Percentiles rank a stretch among this genome's conserved stretches.
phyloP scores from a whole-genome alignment of 148 eudicot species.

The Persicaria maculosa region DNA sequence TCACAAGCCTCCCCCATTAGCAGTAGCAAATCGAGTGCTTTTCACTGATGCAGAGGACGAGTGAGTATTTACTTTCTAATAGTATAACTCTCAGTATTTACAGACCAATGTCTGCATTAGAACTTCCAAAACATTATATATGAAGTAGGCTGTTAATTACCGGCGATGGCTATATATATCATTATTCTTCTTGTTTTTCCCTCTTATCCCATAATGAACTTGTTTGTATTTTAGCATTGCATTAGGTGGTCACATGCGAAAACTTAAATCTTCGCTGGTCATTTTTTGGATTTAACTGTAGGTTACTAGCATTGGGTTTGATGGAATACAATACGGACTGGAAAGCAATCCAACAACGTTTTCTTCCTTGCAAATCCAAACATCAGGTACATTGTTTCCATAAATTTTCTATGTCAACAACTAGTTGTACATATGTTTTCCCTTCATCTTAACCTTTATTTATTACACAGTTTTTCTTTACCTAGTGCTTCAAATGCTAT shows the following conservation, averaged over 20 bases:
- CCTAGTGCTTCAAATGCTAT: neutral
- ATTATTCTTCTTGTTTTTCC: neutral
- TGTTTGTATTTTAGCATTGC: neutral
- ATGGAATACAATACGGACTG: conserved; percentile 91
- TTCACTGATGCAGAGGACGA: conserved; percentile 94
- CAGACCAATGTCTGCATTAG: neutral
- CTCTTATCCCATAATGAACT: neutral
- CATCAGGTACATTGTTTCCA: conserved; percentile 57
- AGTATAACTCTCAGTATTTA: neutral
- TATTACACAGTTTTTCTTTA: neutral
- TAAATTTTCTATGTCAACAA: neutral
- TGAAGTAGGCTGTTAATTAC: neutral
- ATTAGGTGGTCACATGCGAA: neutral
- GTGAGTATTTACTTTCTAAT: conserved; percentile 38
- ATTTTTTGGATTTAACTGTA: conserved; percentile 24
- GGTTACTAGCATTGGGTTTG: conserved; percentile 82
- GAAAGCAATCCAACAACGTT: conserved; percentile 82
- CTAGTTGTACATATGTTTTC: neutral
- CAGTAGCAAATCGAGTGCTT: conserved; percentile 73
- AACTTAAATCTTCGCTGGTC: neutral
- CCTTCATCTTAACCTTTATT: neutral
- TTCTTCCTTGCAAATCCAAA: conserved; percentile 89
- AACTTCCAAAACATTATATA: neutral
- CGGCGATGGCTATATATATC: neutral
- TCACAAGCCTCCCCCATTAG: conserved; percentile 68